Percentiles rank a stretch among this genome's conserved stretches.
phyloP scores from a whole-genome alignment of 768 basidiomycete genomes.

The Lactarius indigo region DNA sequence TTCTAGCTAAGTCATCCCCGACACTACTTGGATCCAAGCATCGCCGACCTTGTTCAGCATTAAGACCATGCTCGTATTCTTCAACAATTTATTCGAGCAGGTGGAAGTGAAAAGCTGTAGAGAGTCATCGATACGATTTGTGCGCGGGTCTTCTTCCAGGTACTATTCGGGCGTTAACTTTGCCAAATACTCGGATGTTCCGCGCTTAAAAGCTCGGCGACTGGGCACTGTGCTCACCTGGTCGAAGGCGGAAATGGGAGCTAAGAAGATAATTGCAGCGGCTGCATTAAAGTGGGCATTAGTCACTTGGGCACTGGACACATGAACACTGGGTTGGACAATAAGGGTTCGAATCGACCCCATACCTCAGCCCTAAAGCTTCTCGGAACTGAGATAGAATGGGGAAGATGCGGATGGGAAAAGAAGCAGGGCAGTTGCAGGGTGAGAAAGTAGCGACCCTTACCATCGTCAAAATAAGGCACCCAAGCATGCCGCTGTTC shows the following conservation, averaged over 20 bases:
- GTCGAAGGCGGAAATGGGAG: conserved; percentile 84
- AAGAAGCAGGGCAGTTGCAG: conserved; percentile 49
- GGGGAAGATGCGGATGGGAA: conserved; percentile 57
- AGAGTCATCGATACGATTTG: conserved; percentile 84
- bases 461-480: conserved; percentile 76
- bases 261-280: conserved; percentile 82
- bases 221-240: conserved; percentile 48
- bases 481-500: conserved; percentile 73
- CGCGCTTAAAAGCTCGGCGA: not conserved
- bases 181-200: conserved; percentile 32
- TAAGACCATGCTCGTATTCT: conserved; percentile 46
- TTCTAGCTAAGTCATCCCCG: conserved; percentile 16
- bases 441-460: conserved; percentile 14
- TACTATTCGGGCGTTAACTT: conserved; percentile 52
- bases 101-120: conserved; percentile 85
- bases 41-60: conserved; percentile 68
- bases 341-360: conserved; percentile 2
- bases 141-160: conserved; percentile 80
- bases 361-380: not conserved
- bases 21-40: conserved; percentile 40
- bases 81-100: conserved; percentile 75
- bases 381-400: not conserved
- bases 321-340: not conserved
- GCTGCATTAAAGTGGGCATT: conserved; percentile 40
- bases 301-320: conserved; percentile 3